These are phyloP conservation scores for Barnettozyma californica DNA, from an alignment of 805 yeast genomes.

Conservation along the genomic window DNA sequence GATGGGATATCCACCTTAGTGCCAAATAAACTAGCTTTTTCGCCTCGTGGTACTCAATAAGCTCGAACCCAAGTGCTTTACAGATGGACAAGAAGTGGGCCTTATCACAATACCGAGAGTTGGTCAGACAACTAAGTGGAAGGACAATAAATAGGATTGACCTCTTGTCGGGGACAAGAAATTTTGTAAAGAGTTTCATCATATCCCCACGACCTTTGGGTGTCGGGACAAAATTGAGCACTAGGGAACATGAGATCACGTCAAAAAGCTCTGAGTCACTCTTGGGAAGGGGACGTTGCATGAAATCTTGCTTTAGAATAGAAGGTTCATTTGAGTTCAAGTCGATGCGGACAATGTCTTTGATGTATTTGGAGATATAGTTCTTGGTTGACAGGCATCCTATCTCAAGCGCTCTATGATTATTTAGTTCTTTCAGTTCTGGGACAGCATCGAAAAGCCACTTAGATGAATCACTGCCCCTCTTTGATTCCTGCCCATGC, in stretches of 20 bases:
- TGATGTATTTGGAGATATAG: slow-evolving; percentile 41
- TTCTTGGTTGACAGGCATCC: slow-evolving; percentile 75
- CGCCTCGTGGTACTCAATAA: slow-evolving; percentile 48
- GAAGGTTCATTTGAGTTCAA: slow-evolving; percentile 71
- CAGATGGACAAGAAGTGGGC: slow-evolving; percentile 40
- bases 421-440: slow-evolving; percentile 20
- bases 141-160: slow-evolving; percentile 66
- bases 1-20: slow-evolving; percentile 41
- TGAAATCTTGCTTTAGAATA: slow-evolving; percentile 76
- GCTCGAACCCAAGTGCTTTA: slow-evolving; percentile 53
- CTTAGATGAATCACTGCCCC: slow-evolving; percentile 94
- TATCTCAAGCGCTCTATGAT: slow-evolving; percentile 60
- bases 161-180: slow-evolving; percentile 33
- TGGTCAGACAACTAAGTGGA: slow-evolving; percentile 80
- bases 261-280: slow-evolving; percentile 45
- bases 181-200: slow-evolving; percentile 55
- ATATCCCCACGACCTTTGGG: slow-evolving; percentile 69
- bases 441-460: slow-evolving; percentile 69
- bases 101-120: slow-evolving; percentile 72
- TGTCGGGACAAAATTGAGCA: slow-evolving; percentile 81
- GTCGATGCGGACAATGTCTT: slow-evolving; percentile 55
- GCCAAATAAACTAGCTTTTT: slow-evolving; percentile 73
- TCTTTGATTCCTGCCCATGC: slow-evolving; percentile 65
- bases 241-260: slow-evolving; percentile 77
- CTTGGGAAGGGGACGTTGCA: slow-evolving; percentile 63